Evolutionary conservation across 805 yeast genomes (phyloP).

Genomic region (Candida maris): DNA sequence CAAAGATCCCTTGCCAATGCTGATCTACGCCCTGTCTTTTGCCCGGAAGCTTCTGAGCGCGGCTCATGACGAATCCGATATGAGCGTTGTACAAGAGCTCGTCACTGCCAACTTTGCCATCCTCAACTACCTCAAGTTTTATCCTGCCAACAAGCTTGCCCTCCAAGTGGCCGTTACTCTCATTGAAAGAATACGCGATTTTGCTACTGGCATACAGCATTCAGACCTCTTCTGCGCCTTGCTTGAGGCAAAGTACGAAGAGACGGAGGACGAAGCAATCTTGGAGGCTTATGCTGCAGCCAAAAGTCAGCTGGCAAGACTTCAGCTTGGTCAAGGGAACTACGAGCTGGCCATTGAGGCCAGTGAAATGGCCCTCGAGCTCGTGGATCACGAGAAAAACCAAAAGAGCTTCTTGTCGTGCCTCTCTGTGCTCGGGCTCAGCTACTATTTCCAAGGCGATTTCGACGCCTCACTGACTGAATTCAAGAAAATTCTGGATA

Average conservation of each 20-base stretch:
- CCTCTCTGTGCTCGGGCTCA: slow-evolving; percentile 67
- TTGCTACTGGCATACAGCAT: slow-evolving; percentile 46
- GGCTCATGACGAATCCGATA: slow-evolving; percentile 44
- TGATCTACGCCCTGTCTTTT: slow-evolving; percentile 65
- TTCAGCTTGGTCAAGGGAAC: slow-evolving; percentile 56
- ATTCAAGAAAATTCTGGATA: slow-evolving; percentile 58
- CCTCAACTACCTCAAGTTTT: slow-evolving; percentile 56
- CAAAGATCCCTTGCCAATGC: slow-evolving; percentile 59
- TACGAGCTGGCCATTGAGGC: slow-evolving; percentile 58
- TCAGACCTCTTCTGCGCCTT: slow-evolving; percentile 44
- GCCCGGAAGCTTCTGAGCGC: slow-evolving; percentile 39
- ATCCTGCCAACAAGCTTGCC: slow-evolving; percentile 57
- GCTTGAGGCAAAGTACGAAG: slow-evolving; percentile 28
- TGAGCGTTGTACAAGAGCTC: slow-evolving; percentile 60
- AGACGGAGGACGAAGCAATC: slow-evolving; percentile 21
- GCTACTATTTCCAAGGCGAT: slow-evolving; percentile 58
- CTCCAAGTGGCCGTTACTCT: slow-evolving; percentile 51
- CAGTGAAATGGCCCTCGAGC: slow-evolving; percentile 52
- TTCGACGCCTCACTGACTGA: slow-evolving; percentile 65
- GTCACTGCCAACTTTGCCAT: slow-evolving; percentile 67
- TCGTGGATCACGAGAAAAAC: slow-evolving; percentile 38
- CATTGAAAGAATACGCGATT: slow-evolving; percentile 69
- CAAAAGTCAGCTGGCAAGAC: slow-evolving; percentile 69
- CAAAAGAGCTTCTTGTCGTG: slow-evolving; percentile 48
- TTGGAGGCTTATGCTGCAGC: slow-evolving; percentile 53